Evolutionary conservation across 768 basidiomycete species (phyloP).

Genomic region (Naganishia vaughanmartiniae): DNA sequence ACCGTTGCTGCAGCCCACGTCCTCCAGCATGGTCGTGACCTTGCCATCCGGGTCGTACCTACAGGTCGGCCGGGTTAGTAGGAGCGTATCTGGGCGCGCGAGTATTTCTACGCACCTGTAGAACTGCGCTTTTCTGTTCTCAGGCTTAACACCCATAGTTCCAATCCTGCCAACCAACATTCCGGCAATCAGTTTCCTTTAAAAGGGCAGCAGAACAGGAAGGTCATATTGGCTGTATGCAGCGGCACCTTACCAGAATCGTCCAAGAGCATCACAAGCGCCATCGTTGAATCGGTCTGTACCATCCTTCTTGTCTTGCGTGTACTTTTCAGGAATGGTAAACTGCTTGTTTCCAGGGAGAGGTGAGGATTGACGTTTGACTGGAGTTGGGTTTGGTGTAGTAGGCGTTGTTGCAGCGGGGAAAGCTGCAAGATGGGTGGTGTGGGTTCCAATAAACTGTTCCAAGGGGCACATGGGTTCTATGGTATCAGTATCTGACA

Average conservation of each 20-base stretch:
- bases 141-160: slow-evolving; percentile 21
- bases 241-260: slow-evolving; percentile 37
- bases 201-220: not conserved
- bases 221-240: not conserved
- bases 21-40: slow-evolving; percentile 35
- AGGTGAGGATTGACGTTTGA: slow-evolving; percentile 33
- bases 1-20: slow-evolving; percentile 45
- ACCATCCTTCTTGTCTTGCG: slow-evolving; percentile 25
- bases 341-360: slow-evolving; percentile 33
- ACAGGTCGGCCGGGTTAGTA: not conserved
- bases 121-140: slow-evolving; percentile 24
- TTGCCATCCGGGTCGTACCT: slow-evolving; percentile 45
- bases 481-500: too few relatives aligned
- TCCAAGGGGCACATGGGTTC: not conserved
- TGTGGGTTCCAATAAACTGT: slow-evolving; percentile 43
- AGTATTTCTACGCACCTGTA: slow-evolving; percentile 12
- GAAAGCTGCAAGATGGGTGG: slow-evolving; percentile 39
- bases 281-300: slow-evolving; percentile 47
- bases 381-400: slow-evolving; percentile 16
- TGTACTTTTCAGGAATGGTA: slow-evolving; percentile 30
- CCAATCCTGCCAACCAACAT: slow-evolving; percentile 25
- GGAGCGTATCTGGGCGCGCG: too few relatives aligned
- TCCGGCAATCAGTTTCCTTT: not conserved
- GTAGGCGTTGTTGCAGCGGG: slow-evolving; percentile 37
- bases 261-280: slow-evolving; percentile 41